Evolutionary conservation across 306 rosid species (phyloP), one percentile per base, ranked within the genome.

Genomic region (Purshia tridentata): DNA sequence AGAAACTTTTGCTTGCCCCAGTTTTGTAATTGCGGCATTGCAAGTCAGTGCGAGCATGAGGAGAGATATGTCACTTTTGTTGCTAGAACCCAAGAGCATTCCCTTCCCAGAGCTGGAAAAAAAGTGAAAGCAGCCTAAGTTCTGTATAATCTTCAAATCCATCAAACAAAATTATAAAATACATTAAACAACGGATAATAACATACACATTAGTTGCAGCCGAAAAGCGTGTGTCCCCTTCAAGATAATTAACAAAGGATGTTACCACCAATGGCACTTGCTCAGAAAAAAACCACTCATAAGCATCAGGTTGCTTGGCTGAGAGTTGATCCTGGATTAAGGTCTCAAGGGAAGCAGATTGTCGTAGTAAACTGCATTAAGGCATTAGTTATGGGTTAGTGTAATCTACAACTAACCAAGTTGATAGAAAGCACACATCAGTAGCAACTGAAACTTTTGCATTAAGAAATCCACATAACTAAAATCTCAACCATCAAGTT

Each of bases 261-360:
- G 86, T 76, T 72, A 87, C 91, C 57, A 77, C 89, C 62, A 84
- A 82, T 16, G 92, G 92, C 75, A 95, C 84, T 88, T 91, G 98
- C 86, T 91, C 90, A 62, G 91, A 87, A 91, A 92, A 95, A 83
- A 95, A 88, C 99, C 96, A 90, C 78, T 91, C 96, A 79, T 83
- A 86, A 66, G 90, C 92, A 78, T 86, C 97, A 13, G 93, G 91
- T 81, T 86, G 88, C 81, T 91, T 90, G 77, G 89, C 82, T 23
- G 88, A 90, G 84, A 95, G 75, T 67, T 90, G 81, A 72, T 91
- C 99, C 85, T 86, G 85, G 55, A 91, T 88, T 74, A 90, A 81
- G 81, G 93, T 86, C 84, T 91, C 99, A 69, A 95, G 58, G 57
- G 93, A 90, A 77, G 98, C 84, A 76, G 93, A 90, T 73, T 87